phyloP scores from a whole-genome alignment of 1,284 basidiomycete genomes.

The Moniliophthora roreri region DNA sequence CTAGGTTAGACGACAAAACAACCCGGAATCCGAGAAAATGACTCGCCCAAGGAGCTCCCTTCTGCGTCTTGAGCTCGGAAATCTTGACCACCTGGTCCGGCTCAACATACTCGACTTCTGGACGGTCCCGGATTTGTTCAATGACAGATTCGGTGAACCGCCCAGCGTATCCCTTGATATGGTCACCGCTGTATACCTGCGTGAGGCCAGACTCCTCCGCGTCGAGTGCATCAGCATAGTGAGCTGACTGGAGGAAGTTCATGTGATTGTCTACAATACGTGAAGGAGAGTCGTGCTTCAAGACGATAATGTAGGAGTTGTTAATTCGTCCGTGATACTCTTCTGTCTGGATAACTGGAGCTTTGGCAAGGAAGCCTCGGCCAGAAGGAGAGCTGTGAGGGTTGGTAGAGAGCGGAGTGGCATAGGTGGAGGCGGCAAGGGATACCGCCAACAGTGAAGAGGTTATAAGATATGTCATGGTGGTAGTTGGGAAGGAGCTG shows the following conservation, averaged over 20 bases:
- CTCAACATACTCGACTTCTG: constrained; percentile 94
- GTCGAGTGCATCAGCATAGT: constrained; percentile 50
- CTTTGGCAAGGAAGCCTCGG: constrained; percentile 48
- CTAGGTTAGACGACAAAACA: constrained; percentile 1
- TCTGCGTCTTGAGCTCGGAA: constrained; percentile 63
- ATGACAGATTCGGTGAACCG: constrained; percentile 77
- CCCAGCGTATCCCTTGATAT: constrained; percentile 82
- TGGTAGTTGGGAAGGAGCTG: constrained; percentile 19
- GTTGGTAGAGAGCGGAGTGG: constrained; percentile 69
- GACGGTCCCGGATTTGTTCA: constrained; percentile 79
- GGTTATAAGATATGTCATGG: constrained; percentile 38
- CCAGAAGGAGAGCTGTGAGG: constrained; percentile 38
- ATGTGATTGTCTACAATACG: constrained; percentile 71
- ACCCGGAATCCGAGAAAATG: not conserved
- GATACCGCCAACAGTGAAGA: constrained; percentile 42
- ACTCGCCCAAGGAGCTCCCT: constrained; percentile 88
- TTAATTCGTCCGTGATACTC: constrained; percentile 75
- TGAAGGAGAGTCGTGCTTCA: constrained; percentile 69
- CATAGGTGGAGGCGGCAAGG: constrained; percentile 37
- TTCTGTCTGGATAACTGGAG: constrained; percentile 53
- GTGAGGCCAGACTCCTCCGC: constrained; percentile 53
- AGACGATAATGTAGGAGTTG: constrained; percentile 89
- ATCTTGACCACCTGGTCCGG: constrained; percentile 87
- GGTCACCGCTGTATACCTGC: constrained; percentile 71
- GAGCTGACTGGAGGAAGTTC: constrained; percentile 64